Evolutionary conservation across 371 early-diverging fungal species (phyloP).

Genomic region (Smittium culicis): DNA sequence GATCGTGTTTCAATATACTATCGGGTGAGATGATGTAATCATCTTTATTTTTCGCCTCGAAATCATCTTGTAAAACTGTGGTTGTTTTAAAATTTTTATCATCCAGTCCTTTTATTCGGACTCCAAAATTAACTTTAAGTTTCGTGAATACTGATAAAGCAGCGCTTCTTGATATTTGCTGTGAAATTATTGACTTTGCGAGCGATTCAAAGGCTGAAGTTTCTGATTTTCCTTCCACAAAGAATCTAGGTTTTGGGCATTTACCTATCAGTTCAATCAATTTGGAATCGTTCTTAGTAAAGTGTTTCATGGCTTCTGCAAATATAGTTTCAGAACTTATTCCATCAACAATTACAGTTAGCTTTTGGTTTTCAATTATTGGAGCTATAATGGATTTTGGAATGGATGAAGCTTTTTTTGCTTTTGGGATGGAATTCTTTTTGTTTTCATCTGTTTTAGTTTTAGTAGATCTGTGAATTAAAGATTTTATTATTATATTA

Average conservation of each 20-base stretch:
- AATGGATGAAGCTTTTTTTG: too few relatives aligned
- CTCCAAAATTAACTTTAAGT: neutral
- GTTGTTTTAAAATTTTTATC: neutral
- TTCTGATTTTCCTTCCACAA: neutral
- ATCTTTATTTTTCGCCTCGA: neutral
- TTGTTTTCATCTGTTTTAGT: too few relatives aligned
- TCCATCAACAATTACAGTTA: neutral
- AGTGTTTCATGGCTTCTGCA: neutral
- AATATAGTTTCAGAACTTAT: neutral
- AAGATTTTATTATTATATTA: too few relatives aligned
- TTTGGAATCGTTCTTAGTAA: neutral
- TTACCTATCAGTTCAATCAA: neutral
- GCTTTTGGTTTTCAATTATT: too few relatives aligned
- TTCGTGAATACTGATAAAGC: neutral
- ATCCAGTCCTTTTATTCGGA: neutral
- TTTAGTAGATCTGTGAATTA: too few relatives aligned
- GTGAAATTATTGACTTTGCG: neutral
- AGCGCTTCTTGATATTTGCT: neutral
- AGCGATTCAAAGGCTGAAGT: neutral
- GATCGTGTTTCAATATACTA: constrained; percentile 17
- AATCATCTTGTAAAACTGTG: neutral
- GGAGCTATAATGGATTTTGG: too few relatives aligned
- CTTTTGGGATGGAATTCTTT: too few relatives aligned
- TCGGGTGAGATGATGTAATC: neutral
- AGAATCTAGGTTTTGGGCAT: neutral